Conservation (phyloP, 805 yeast species). For the Candida piceae region DNA sequence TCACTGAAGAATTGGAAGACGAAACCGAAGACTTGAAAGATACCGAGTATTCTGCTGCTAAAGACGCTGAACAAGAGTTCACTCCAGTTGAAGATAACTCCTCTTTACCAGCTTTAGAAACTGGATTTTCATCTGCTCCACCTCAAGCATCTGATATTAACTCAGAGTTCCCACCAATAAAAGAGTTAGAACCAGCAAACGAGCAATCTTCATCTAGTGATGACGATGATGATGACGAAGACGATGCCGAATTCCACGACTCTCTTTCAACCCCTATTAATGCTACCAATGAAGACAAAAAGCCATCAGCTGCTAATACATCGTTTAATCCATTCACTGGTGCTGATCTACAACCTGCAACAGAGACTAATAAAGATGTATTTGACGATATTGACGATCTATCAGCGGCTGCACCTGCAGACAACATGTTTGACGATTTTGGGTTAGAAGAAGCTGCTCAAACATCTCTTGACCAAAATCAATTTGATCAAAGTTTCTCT, state of each 20-base stretch:
- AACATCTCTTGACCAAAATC: constrained; percentile 25
- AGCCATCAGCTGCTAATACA: constrained; percentile 9
- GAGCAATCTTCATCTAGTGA: constrained; percentile 41
- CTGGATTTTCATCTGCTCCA: background rate
- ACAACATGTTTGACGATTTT: constrained; percentile 31
- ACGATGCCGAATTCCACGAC: constrained; percentile 30
- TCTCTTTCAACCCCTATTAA: constrained; percentile 16
- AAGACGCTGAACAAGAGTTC: background rate
- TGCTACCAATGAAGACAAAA: background rate
- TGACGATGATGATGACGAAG: constrained; percentile 29
- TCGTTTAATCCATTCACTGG: constrained; percentile 23
- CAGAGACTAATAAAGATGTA: constrained; percentile 16
- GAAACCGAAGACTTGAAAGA: too few relatives aligned
- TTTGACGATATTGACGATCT: constrained; percentile 9
- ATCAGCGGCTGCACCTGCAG: constrained; percentile 1
- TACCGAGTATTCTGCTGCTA: too few relatives aligned
- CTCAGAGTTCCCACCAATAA: constrained; percentile 60
- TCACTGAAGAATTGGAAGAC: too few relatives aligned
- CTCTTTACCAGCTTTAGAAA: background rate
- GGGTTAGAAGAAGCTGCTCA: constrained; percentile 31
- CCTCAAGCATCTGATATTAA: too few relatives aligned
- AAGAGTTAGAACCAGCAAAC: constrained; percentile 50
- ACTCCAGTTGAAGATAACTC: background rate
- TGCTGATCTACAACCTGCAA: constrained; percentile 15
- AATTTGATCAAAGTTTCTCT: constrained; percentile 35